Percentiles rank a stretch among this genome's conserved stretches.
Conservation (phyloP, 768 basidiomycete genomes). For the Filobasidium floriforme region DNA sequence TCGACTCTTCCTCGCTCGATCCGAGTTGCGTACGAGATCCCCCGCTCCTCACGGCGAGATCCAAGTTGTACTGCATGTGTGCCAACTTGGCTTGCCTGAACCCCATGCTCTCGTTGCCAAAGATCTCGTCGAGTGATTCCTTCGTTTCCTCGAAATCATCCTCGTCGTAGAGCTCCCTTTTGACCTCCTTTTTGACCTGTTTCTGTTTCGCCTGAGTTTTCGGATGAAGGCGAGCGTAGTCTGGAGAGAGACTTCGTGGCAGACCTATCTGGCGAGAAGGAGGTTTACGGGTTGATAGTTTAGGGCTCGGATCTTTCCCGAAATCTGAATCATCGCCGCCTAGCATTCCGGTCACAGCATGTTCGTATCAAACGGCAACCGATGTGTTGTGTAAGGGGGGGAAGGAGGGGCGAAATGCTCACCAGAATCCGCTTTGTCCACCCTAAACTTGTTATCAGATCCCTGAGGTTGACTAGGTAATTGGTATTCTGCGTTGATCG, state of each 20-base stretch:
- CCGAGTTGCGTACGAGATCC: background rate
- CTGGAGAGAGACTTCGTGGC: background rate
- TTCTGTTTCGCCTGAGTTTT: background rate
- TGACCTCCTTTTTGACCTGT: background rate
- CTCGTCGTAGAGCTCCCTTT: background rate
- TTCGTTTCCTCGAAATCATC: background rate
- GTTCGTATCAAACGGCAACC: no score
- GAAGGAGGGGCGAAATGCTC: no score
- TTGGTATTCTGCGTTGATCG: no score
- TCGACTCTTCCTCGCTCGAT: background rate
- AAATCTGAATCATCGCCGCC: constrained; percentile 18
- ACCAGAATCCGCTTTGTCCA: background rate
- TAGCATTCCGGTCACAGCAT: background rate
- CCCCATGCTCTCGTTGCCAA: background rate
- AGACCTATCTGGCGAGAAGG: background rate
- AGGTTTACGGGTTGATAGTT: constrained; percentile 8
- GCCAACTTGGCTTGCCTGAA: constrained; percentile 4
- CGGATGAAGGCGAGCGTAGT: background rate
- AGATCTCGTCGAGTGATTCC: constrained; percentile 1
- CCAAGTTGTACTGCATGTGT: background rate
- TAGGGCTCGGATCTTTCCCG: background rate
- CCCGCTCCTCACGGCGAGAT: background rate
- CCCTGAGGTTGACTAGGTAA: no score
- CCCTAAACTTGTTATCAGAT: background rate
- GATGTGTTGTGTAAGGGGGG: no score